Evolutionary conservation across 306 rosid species (phyloP), one percentile per base, ranked within the genome.

Genomic region (Psophocarpus tetragonolobus): DNA sequence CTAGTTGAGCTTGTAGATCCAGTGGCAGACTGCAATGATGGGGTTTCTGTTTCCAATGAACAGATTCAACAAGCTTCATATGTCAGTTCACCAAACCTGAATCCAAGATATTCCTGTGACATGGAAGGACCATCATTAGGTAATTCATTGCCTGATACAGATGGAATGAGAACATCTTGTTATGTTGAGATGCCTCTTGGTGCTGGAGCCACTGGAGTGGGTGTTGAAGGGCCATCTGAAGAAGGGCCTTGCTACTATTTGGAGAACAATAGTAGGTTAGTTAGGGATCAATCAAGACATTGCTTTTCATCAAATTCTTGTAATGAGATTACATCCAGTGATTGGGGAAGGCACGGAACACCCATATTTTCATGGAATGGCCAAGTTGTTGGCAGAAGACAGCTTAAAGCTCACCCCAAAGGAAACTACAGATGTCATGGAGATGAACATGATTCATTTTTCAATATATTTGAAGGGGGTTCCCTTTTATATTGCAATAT

Each of bases 391-490:
- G 96, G 96, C 58, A 86, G 88, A 86, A 87, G 96, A 87, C 97
- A 80, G 58, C 91, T 85, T 50, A 88, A 89, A 82, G 87, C 90
- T 84, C 79, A 80, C 75, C 86, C 89, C 66, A 90, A 87, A 83
- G 89, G 85, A 64, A 85, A 85, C 76, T 76, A 77, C 77, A 90
- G 85, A 81, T 87, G 73, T 30, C 87, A 41, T 71, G 92, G 87
- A 72, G 97, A 92, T 87, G 96, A 92, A 73, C 88, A 89, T 76
- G 93, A 95, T 72, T 87, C 91, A 36, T 95, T 95, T 78, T 85
- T 89, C 71, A 89, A 87, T 81, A 82, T 91, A 85, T 95, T 95
- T 88, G 99, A 95, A 91, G 97, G 97, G 75, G 96, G 97, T 7
- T 95, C 94, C 35, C 90, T 95, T 84, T 80, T 95, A 79, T 95